phyloP scores from a whole-genome alignment of 805 yeast genomes.

The Nakazawaea siamensis region DNA sequence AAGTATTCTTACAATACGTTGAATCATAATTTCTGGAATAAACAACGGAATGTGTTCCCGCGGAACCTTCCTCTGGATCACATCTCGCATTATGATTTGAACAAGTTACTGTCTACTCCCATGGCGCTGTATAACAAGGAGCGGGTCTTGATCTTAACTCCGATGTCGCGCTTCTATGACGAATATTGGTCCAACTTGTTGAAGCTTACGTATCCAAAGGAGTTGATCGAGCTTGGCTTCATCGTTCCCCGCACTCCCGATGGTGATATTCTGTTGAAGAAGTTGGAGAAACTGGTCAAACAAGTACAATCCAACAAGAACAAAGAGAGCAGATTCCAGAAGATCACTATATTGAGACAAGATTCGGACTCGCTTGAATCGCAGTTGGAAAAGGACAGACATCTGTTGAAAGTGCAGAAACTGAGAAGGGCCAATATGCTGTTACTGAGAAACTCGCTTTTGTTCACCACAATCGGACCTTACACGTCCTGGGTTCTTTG shows the following conservation, averaged over 20 bases:
- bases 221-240: slow-evolving; percentile 80
- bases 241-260: slow-evolving; percentile 77
- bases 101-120: slow-evolving; percentile 63
- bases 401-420: slow-evolving; percentile 79
- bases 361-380: slow-evolving; percentile 71
- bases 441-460: slow-evolving; percentile 82
- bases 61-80: slow-evolving; percentile 62
- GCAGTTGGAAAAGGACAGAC: slow-evolving; percentile 83
- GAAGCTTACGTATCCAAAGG: slow-evolving; percentile 73
- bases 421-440: slow-evolving; percentile 90
- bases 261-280: slow-evolving; percentile 72
- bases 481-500: slow-evolving; percentile 92
- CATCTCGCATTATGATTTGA: slow-evolving; percentile 78
- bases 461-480: slow-evolving; percentile 84
- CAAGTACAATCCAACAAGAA: slow-evolving; percentile 52
- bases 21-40: slow-evolving; percentile 38
- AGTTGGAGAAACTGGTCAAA: slow-evolving; percentile 71
- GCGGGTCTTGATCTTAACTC: slow-evolving; percentile 79
- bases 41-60: slow-evolving; percentile 48
- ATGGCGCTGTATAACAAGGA: slow-evolving; percentile 71
- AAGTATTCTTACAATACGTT: slow-evolving; percentile 40
- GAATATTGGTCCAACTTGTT: slow-evolving; percentile 85
- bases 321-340: slow-evolving; percentile 61
- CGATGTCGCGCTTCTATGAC: slow-evolving; percentile 79
- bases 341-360: slow-evolving; percentile 84